Evolutionary conservation across 768 basidiomycete genomes (phyloP), one percentile per base, ranked within the genome.

Genomic region (Agaricus blazei): DNA sequence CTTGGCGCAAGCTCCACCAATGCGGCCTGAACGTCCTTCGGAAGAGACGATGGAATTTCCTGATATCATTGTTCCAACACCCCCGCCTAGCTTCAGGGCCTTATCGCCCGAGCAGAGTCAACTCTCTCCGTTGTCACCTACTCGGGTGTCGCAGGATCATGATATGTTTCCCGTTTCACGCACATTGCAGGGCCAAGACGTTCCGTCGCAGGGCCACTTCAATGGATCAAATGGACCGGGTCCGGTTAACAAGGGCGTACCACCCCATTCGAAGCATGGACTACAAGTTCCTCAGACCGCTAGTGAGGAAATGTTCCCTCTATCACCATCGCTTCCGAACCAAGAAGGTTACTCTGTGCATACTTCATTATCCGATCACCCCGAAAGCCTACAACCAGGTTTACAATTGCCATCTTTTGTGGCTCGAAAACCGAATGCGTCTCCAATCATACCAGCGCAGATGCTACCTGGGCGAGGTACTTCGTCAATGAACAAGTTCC

Each of bases 401-500:
- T 29, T 48, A 27, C 28, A 36, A 11, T 36, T 45, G 27, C 58
- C 52, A 29, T 7, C 45, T 15, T 54, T n/a, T 36, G 36, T 38
- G 49, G 41, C 36, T 27, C 23, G 64, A 59, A 27, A 58, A 49
- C 47, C 52, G 51, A 67, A 63, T 46, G 62, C 60, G 47, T 65
- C 63, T 31, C 75, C 75, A n/a, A 76, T 76, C 42, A 64, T 74
- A 46, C 68, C 73, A 27, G 65, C 75, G 27, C 69, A 75, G 63
- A 72, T 75, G 72, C 62, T 75, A 46, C 70, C 73, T 38, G 51
- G 62, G 27, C 64, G 69, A 62, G 60, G 67, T 14, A 62, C 62
- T 34, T 64, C 68, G 28, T 62, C 64, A 9, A 58, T 77, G 41
- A 80, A 80, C 59, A 75, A 77, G 19, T 72, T 88, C 53, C 78